These are phyloP conservation scores for Ganoderma multipileum DNA, from an alignment of 1,284 basidiomycete species.

Conservation along the genomic window DNA sequence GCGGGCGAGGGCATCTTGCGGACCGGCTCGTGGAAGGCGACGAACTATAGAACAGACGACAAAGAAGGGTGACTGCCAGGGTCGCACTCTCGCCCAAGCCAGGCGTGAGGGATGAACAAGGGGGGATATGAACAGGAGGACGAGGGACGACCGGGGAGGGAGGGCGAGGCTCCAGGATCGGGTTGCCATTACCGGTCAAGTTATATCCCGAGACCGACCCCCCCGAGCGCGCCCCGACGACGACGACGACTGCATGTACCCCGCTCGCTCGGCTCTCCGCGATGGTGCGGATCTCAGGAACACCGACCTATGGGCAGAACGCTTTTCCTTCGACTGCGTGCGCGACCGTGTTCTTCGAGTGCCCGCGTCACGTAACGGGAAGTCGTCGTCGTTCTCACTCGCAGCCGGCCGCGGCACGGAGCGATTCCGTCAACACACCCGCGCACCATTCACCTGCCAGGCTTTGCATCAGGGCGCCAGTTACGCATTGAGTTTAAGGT, in stretches of 20 bases:
- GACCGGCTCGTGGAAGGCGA: neutral
- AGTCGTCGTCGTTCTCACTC: neutral
- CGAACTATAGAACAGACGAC: neutral
- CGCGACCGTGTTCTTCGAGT: neutral
- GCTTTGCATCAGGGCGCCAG: neutral
- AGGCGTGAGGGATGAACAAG: neutral
- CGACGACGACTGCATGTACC: neutral
- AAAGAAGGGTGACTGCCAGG: neutral
- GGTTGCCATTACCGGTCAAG: neutral
- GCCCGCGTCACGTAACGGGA: neutral
- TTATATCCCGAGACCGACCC: neutral
- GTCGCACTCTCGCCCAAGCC: neutral
- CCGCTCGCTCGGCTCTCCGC: neutral
- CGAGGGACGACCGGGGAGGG: neutral
- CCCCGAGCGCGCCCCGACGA: neutral
- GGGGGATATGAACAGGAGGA: neutral
- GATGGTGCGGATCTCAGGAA: neutral
- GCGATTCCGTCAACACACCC: neutral
- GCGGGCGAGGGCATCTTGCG: constrained; percentile 3
- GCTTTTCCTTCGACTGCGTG: neutral
- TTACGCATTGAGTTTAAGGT: neutral
- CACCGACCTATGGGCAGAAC: neutral
- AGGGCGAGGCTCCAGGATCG: neutral
- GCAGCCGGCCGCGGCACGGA: neutral
- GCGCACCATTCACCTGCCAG: neutral